These are phyloP conservation scores for Sphenostylis stenocarpa DNA, from an alignment of 306 rosid genomes.

Conservation along the genomic window DNA sequence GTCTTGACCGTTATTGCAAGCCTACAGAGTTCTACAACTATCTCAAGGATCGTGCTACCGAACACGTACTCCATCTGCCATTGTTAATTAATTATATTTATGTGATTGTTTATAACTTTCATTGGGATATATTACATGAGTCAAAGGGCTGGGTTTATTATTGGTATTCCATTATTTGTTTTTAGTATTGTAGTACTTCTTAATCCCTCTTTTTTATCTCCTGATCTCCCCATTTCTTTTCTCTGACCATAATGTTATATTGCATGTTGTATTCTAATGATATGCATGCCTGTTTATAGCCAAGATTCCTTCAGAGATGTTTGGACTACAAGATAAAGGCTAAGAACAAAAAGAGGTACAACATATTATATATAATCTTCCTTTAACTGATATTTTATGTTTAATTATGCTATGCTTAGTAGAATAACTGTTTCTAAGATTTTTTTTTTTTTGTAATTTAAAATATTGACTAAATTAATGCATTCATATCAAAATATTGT, in stretches of 20 bases:
- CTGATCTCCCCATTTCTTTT: constrained; percentile 5
- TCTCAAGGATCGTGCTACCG: constrained; percentile 54
- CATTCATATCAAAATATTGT: not conserved
- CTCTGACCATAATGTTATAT: constrained; percentile 23
- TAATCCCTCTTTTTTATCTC: not conserved
- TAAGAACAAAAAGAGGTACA: constrained; percentile 72
- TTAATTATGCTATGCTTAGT: not conserved
- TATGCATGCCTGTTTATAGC: constrained; percentile 50
- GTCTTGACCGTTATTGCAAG: constrained; percentile 71
- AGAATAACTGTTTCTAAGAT: not conserved
- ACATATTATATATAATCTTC: constrained; percentile 8
- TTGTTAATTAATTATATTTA: constrained; percentile 1
- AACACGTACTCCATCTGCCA: constrained; percentile 44
- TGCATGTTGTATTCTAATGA: constrained; percentile 32
- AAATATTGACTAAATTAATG: constrained; percentile 15
- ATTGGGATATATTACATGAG: constrained; percentile 8
- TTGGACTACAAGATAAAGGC: constrained; percentile 68
- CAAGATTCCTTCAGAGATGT: constrained; percentile 70
- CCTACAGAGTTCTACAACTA: constrained; percentile 83
- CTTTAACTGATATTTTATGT: not conserved
- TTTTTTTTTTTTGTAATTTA: too few species aligned
- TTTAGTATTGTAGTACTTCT: not conserved
- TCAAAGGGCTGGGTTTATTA: constrained; percentile 3
- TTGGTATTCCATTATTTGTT: too few species aligned
- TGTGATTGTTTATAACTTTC: constrained; percentile 9